phyloP scores from a whole-genome alignment of 202 grass and related monocot species.

The Digitaria exilis region DNA sequence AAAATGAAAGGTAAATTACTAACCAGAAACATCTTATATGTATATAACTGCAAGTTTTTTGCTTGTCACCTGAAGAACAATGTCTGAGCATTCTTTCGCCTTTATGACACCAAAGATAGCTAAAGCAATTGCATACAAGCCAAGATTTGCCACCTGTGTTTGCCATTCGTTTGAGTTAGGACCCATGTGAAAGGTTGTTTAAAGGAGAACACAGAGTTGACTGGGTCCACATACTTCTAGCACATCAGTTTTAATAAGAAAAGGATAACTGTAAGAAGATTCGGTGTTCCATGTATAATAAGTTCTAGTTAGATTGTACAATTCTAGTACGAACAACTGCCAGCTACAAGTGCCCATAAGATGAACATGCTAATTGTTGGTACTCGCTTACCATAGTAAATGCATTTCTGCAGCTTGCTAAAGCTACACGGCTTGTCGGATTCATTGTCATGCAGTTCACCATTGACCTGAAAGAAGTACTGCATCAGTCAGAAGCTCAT shows the following conservation, averaged over 20 bases:
- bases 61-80: slow-evolving; percentile 62
- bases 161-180: slow-evolving; percentile 18
- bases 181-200: slow-evolving; percentile 14
- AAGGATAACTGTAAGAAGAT: neutral
- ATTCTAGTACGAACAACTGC: neutral
- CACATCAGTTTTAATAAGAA: slow-evolving; percentile 16
- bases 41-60: neutral
- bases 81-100: slow-evolving; percentile 40
- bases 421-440: slow-evolving; percentile 72
- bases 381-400: slow-evolving; percentile 63
- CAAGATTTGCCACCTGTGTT: slow-evolving; percentile 75
- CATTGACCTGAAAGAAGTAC: slow-evolving; percentile 61
- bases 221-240: neutral
- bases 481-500: neutral
- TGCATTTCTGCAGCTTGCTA: slow-evolving; percentile 83
- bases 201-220: neutral
- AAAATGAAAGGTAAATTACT: neutral
- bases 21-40: neutral
- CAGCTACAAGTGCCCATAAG: neutral
- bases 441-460: slow-evolving; percentile 82
- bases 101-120: slow-evolving; percentile 56
- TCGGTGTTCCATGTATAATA: neutral
- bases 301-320: neutral
- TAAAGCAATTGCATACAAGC: slow-evolving; percentile 69
- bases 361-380: neutral